Base-by-base conservation (phyloP, 441 rosid species). In the Capsella rubella region DNA sequence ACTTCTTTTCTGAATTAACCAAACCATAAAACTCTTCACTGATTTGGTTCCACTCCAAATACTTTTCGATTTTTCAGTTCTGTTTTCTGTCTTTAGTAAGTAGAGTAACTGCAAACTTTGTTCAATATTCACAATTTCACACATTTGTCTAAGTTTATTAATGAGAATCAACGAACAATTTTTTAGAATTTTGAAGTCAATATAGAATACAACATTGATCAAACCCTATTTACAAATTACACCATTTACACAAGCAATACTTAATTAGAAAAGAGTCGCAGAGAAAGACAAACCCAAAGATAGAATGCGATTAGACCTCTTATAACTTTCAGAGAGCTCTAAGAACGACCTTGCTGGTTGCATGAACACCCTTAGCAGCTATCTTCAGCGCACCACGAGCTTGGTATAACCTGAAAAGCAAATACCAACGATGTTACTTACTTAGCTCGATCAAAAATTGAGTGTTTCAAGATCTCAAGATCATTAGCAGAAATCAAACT, bases 281-380 rank as follows among this genome's bases (percentile, higher is more conserved):
- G n/a, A 42, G 31, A 76, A 47, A 42, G 56, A 59, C 46, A 71
- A 43, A 61, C 58, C 59, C 28, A 16, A 39, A 27, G 66, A 76
- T 53, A 59, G 72, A 21, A 21, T 21, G 25, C 25, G 25, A 21
- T 18, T 21, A 32, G 55, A 59, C 49, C 32, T 53, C 64, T 69
- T 12, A 12, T 16, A 53, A 25, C 31, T 27, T 49, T 77, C 80
- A 77, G 6, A 77, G 77, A 66, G 77, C 77, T 75, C 73, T 83
- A 54, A 92, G 79, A 73, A 89, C 85, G 72, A 82, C 84, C 81
- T 84, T 92, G 82, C 92, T 62, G 35, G 97, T 86, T 10, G 77
- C 58, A 67, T 83, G 90, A 73, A 84, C 87, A 35, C 97, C 97
- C 75, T 43, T 75, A 49, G 95, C 94, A 29, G 97, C 97, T 69